A percentile compares a stretch with the other conserved stretches of the same genome.
These are phyloP conservation scores for Citrullus colocynthis DNA, from an alignment of 306 rosid genomes.

Conservation along the genomic window DNA sequence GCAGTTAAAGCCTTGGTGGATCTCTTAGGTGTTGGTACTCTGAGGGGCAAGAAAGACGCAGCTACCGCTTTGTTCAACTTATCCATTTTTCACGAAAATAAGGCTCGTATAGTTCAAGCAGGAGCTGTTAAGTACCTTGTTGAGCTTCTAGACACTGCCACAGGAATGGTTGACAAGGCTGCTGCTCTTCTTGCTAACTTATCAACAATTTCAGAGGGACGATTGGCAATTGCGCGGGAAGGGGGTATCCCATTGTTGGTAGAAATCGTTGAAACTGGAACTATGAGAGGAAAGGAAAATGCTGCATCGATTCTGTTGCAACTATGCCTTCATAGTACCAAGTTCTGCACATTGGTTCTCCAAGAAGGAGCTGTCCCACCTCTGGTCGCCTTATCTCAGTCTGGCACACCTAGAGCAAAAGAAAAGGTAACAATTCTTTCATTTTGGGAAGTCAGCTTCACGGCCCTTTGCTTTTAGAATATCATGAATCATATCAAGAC, in stretches of 20 bases:
- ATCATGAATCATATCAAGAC: background rate
- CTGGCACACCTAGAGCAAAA: slow-evolving; percentile 80
- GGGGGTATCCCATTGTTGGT: slow-evolving; percentile 77
- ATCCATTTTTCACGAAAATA: slow-evolving; percentile 84
- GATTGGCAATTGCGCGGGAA: slow-evolving; percentile 44
- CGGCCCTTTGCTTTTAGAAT: background rate
- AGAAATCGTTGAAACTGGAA: slow-evolving; percentile 73
- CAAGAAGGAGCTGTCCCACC: slow-evolving; percentile 99
- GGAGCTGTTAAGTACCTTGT: slow-evolving; percentile 79
- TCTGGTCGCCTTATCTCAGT: slow-evolving; percentile 74
- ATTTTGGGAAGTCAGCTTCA: background rate
- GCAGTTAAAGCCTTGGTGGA: slow-evolving; percentile 80
- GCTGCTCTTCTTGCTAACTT: slow-evolving; percentile 81
- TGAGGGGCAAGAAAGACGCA: slow-evolving; percentile 91
- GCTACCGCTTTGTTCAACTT: slow-evolving; percentile 86
- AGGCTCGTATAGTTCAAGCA: slow-evolving; percentile 82
- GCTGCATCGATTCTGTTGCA: slow-evolving; percentile 76
- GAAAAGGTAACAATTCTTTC: slow-evolving; percentile 55
- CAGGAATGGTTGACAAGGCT: slow-evolving; percentile 84
- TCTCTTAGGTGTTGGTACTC: slow-evolving; percentile 71
- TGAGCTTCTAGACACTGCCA: slow-evolving; percentile 48
- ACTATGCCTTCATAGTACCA: slow-evolving; percentile 65
- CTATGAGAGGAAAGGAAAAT: slow-evolving; percentile 88
- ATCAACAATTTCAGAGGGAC: slow-evolving; percentile 76
- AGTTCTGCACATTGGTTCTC: slow-evolving; percentile 70